Conservation (phyloP, 176 grass and related monocot genomes). For the Juncus effusus region DNA sequence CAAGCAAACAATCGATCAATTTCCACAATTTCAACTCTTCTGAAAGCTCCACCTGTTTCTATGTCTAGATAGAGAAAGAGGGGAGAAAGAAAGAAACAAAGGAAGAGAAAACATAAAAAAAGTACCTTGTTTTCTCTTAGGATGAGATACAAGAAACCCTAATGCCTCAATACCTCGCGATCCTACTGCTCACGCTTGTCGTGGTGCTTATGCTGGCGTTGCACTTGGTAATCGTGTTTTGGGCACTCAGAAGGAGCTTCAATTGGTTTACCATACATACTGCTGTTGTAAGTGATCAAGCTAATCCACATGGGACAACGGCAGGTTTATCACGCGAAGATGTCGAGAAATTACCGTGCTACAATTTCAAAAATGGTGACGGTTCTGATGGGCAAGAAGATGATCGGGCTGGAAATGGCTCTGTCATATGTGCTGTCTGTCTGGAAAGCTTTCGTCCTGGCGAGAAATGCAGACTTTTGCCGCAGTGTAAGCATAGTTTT, state of each 20-base stretch:
- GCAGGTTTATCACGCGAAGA: slow-evolving; percentile 37
- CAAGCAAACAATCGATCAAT: no score
- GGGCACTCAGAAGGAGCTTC: slow-evolving; percentile 1
- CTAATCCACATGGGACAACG: no score
- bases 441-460: slow-evolving; percentile 41
- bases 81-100: no score
- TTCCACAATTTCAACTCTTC: no score
- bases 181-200: slow-evolving; percentile 1
- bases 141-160: not conserved
- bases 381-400: not conserved
- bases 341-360: slow-evolving; percentile 38
- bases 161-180: not conserved
- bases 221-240: not conserved
- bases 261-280: not conserved
- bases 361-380: slow-evolving; percentile 22
- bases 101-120: no score
- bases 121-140: no score
- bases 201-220: slow-evolving; percentile 5
- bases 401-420: not conserved
- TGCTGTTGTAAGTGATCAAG: not conserved
- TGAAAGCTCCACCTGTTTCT: no score
- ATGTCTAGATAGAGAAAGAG: no score
- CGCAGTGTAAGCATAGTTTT: slow-evolving; percentile 62
- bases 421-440: slow-evolving; percentile 50
- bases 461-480: slow-evolving; percentile 47